Percentiles rank a stretch among this genome's conserved stretches.
These are phyloP conservation scores for Schoenoplectus tabernaemontani DNA, from an alignment of 202 grass and related monocot genomes.

Conservation along the genomic window DNA sequence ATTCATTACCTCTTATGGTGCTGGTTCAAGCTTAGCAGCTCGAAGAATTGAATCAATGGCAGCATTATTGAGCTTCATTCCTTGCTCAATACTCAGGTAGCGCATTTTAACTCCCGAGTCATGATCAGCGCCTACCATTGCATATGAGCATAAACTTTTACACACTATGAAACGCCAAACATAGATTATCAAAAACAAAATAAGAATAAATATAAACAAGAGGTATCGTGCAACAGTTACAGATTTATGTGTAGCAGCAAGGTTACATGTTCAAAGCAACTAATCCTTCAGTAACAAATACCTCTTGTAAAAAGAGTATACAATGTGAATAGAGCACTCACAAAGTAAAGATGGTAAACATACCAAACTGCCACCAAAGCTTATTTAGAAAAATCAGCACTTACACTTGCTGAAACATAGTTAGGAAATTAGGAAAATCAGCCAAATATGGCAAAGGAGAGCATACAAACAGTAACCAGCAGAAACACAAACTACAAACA, in stretches of 20 bases:
- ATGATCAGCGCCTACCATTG: not conserved
- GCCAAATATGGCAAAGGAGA: not conserved
- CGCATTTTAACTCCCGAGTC: not conserved
- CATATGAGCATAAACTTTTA: not conserved
- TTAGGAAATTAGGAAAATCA: not conserved
- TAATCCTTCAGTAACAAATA: not conserved
- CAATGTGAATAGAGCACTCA: not conserved
- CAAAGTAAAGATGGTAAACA: not conserved
- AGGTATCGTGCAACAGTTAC: not conserved
- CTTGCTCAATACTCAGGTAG: slow-evolving; percentile 22
- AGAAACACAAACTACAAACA: not conserved
- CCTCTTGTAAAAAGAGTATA: not conserved
- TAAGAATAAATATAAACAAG: not conserved
- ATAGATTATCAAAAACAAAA: not conserved
- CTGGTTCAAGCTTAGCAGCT: slow-evolving; percentile 23
- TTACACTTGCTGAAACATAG: not conserved
- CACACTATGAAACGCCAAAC: not conserved
- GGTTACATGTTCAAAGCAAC: not conserved
- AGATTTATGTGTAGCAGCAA: not conserved
- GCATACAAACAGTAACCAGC: not conserved
- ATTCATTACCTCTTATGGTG: not conserved
- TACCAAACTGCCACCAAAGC: not conserved
- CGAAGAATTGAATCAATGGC: slow-evolving; percentile 23
- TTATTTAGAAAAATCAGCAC: not conserved
- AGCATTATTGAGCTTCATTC: slow-evolving; percentile 21